Evolutionary conservation across 192 early-diverging fungal species (phyloP).

Genomic region (Neocallimastix lanati): DNA sequence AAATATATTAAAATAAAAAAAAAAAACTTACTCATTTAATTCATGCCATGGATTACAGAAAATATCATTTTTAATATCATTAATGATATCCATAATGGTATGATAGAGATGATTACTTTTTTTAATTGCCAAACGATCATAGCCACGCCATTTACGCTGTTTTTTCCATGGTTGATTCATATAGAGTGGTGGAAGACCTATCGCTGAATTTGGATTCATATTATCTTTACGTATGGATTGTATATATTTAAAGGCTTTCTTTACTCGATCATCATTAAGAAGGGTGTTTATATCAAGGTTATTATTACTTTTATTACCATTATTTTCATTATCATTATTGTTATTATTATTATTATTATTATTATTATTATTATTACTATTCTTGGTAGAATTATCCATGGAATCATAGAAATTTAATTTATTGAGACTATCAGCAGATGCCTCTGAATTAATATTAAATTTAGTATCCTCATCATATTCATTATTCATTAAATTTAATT

Average conservation of each 20-base stretch:
- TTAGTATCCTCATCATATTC: not conserved
- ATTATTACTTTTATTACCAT: no score
- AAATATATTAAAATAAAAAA: no score
- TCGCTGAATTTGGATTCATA: not conserved
- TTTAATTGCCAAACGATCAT: not conserved
- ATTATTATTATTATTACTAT: no score
- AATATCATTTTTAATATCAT: not conserved
- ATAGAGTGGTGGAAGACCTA: not conserved
- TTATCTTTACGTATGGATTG: not conserved
- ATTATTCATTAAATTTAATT: not conserved
- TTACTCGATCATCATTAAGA: not conserved
- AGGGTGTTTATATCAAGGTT: no score
- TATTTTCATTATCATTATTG: no score
- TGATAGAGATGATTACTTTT: not conserved
- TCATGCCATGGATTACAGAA: not conserved
- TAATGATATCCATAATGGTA: not conserved
- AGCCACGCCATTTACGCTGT: not conserved
- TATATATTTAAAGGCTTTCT: not conserved
- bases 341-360: no score
- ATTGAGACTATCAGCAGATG: not conserved
- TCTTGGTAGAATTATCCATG: no score
- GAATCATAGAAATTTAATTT: no score
- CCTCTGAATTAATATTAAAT: not conserved
- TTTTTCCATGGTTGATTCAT: not conserved
- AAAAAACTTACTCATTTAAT: not conserved